Conservation (phyloP, 441 rosid species). For the Raphanus hybrid region DNA sequence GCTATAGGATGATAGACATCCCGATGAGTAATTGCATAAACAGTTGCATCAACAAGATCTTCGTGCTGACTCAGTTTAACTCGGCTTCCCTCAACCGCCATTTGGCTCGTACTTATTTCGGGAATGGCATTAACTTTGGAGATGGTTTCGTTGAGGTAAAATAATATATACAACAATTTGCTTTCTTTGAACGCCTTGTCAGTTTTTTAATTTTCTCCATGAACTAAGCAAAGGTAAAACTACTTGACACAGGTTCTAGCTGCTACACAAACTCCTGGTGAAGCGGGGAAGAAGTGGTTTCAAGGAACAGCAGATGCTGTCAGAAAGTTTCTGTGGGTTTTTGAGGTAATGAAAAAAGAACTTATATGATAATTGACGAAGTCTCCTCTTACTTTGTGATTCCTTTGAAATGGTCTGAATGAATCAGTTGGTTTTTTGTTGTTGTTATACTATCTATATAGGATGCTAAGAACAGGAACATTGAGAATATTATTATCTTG, state of each 20-base stretch:
- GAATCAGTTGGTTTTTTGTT: slow-evolving; percentile 1
- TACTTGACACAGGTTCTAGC: slow-evolving; percentile 72
- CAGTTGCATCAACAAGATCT: slow-evolving; percentile 92
- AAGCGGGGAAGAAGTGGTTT: slow-evolving; percentile 87
- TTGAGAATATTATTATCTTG: slow-evolving; percentile 79
- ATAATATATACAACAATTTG: neutral
- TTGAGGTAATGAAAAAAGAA: slow-evolving; percentile 62
- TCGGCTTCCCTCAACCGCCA: slow-evolving; percentile 95
- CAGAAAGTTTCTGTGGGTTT: slow-evolving; percentile 92
- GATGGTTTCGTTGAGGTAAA: slow-evolving; percentile 97
- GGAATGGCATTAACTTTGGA: slow-evolving; percentile 87
- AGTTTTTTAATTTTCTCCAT: neutral
- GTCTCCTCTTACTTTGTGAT: neutral
- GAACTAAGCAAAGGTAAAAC: neutral
- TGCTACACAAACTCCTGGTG: slow-evolving; percentile 97
- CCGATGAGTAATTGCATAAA: slow-evolving; percentile 98
- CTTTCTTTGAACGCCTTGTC: neutral
- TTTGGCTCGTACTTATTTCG: slow-evolving; percentile 86
- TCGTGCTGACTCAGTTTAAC: slow-evolving; percentile 88
- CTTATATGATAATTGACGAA: neutral
- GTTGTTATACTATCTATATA: slow-evolving; percentile 30
- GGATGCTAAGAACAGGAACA: slow-evolving; percentile 87
- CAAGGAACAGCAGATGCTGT: slow-evolving; percentile 99
- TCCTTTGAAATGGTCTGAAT: slow-evolving; percentile 15
- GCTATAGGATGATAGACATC: slow-evolving; percentile 87